These are phyloP conservation scores for Mortierella sp. DNA, from an alignment of 371 early-diverging fungal species.

Conservation along the genomic window DNA sequence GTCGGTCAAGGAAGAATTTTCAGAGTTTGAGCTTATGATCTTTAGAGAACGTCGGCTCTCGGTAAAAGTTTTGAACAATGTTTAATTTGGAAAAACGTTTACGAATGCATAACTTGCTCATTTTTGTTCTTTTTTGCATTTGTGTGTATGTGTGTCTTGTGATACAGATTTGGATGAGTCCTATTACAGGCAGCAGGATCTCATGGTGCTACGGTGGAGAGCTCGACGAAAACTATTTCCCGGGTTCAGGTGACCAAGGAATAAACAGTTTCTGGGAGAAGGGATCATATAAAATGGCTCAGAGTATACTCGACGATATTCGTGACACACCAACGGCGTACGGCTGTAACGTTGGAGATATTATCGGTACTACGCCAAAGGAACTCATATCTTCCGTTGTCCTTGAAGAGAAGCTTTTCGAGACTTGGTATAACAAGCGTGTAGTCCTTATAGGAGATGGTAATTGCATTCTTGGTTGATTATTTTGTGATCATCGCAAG, in stretches of 20 bases:
- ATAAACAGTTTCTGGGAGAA: constrained; percentile 14
- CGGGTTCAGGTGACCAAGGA: neutral
- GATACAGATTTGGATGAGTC: constrained; percentile 42
- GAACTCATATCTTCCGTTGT: constrained; percentile 38
- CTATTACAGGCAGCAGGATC: constrained; percentile 30
- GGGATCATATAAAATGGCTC: neutral
- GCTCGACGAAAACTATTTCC: neutral
- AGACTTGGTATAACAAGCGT: constrained; percentile 43
- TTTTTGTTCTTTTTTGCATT: too few species aligned
- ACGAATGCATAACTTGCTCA: too few species aligned
- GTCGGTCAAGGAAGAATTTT: constrained; percentile 12
- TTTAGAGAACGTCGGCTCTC: constrained; percentile 22
- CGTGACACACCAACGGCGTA: constrained; percentile 19
- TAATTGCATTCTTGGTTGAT: neutral
- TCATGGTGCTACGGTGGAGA: constrained; percentile 48
- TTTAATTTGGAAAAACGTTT: neutral
- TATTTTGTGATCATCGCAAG: neutral
- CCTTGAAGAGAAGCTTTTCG: constrained; percentile 40
- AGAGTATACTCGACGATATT: constrained; percentile 20
- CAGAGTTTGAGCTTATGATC: constrained; percentile 37
- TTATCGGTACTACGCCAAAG: constrained; percentile 33
- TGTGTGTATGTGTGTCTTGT: too few species aligned
- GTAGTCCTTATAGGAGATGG: constrained; percentile 46
- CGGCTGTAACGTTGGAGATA: constrained; percentile 36
- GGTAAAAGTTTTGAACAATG: constrained; percentile 7